phyloP scores from a whole-genome alignment of 2,329 filamentous ascomycete species.

The Verticillium albo-atrum region DNA sequence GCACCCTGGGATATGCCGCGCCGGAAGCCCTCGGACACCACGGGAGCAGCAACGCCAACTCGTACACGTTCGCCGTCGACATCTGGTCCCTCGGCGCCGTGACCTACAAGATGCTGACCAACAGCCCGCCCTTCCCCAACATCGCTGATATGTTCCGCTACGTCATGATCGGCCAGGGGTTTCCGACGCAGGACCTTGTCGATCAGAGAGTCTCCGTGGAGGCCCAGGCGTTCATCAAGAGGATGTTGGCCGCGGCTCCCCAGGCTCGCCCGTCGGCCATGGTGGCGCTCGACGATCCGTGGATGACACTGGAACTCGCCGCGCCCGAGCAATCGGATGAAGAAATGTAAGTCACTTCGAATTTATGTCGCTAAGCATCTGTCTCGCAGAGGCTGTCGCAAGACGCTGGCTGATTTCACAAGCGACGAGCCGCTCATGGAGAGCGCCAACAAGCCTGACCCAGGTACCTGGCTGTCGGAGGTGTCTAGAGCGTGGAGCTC shows the following conservation, averaged over 20 bases:
- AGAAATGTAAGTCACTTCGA: background rate
- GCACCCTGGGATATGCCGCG: too few species aligned
- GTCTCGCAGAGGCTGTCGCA: too few species aligned
- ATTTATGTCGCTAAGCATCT: too few species aligned
- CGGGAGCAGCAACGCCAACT: too few species aligned
- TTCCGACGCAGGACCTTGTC: background rate
- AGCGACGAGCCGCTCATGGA: background rate
- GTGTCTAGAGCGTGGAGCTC: background rate
- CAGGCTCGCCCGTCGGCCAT: background rate
- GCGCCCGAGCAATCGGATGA: background rate
- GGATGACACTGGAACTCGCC: background rate
- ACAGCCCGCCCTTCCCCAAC: background rate
- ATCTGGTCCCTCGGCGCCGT: slow-evolving; percentile 17
- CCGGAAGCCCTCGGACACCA: too few species aligned
- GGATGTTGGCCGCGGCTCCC: background rate
- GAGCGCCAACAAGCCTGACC: background rate
- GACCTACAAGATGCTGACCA: slow-evolving; percentile 3
- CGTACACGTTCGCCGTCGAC: slow-evolving; percentile 8
- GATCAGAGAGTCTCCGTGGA: background rate
- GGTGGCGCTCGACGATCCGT: background rate
- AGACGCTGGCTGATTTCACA: too few species aligned
- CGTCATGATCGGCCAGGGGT: background rate
- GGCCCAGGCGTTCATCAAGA: background rate
- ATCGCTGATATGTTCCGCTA: background rate
- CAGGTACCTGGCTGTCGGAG: background rate